Evolutionary conservation across 2,329 filamentous ascomycete genomes (phyloP), one percentile per base, ranked within the genome.

Genomic region (Hypocrella siamensis): DNA sequence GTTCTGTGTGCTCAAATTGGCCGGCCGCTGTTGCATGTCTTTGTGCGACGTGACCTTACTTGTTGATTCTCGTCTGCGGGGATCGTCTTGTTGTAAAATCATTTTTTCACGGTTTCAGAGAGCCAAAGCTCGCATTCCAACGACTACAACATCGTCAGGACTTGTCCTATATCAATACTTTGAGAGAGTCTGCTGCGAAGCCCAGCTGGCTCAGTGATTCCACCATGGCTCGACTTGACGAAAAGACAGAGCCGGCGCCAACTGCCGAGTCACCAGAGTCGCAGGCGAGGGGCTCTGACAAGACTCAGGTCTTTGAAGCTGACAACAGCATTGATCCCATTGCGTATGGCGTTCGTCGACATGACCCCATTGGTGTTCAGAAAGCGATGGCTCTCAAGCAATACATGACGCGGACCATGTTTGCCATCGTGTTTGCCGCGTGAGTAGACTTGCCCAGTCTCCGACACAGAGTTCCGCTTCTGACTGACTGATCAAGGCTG

Each of bases 271-370:
- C n/a, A n/a, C n/a, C n/a, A n/a, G n/a, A n/a, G n/a, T n/a, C n/a
- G n/a, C n/a, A n/a, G n/a, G n/a, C n/a, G n/a, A n/a, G n/a, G n/a
- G n/a, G n/a, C n/a, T n/a, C n/a, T n/a, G n/a, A n/a, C n/a, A n/a
- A n/a, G n/a, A n/a, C n/a, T n/a, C n/a, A n/a, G n/a, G n/a, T n/a
- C n/a, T 26, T 14, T 14, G 25, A 26, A 7, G 9, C 25, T 14
- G 25, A 26, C 22, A 17, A 30, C 18, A 26, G 26, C 15, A n/a
- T 8, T 15, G 7, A 11, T 4, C n/a, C 16, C 15, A 17, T 10
- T 43, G 54, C 56, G 49, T 48, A 24, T 17, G 19, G 49, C 47
- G 30, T 24, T 17, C 4, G 9, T 16, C 15, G 2, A 17, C 16
- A 19, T 22, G 21, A 21, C 6, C 31, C 33, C 15, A 29, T 26